Evolutionary conservation across 2,329 filamentous ascomycete species (phyloP).

Genomic region (Saccharata proteae): DNA sequence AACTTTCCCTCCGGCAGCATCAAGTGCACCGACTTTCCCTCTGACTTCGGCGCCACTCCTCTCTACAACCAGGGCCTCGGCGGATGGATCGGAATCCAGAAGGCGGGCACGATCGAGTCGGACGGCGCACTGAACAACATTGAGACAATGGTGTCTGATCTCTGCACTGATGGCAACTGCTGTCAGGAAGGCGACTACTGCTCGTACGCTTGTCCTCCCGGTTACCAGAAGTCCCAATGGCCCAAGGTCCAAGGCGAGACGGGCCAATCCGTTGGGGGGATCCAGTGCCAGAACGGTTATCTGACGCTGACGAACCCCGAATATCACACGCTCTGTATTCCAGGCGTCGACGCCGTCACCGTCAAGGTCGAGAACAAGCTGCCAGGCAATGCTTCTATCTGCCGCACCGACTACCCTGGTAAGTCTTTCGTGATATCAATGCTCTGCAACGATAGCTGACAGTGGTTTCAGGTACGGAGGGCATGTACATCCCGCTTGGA

Average conservation of each 20-base stretch:
- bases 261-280: slow-evolving; percentile 76
- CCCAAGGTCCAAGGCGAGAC: slow-evolving; percentile 63
- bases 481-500: slow-evolving; percentile 68
- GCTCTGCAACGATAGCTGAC: no score
- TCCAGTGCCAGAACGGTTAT: slow-evolving; percentile 68
- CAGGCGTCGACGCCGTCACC: slow-evolving; percentile 49
- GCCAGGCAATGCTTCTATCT: slow-evolving; percentile 52
- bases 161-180: slow-evolving; percentile 40
- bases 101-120: slow-evolving; percentile 22
- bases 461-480: slow-evolving; percentile 50
- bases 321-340: slow-evolving; percentile 60
- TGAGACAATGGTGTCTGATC: slow-evolving; percentile 51
- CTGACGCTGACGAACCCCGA: slow-evolving; percentile 62
- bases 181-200: slow-evolving; percentile 61
- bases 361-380: slow-evolving; percentile 69
- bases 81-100: slow-evolving; percentile 73
- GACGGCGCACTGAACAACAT: slow-evolving; percentile 40
- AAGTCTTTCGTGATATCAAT: slow-evolving; percentile 12
- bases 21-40: slow-evolving; percentile 65
- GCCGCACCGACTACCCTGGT: slow-evolving; percentile 95
- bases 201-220: slow-evolving; percentile 85
- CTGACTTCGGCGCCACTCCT: slow-evolving; percentile 64
- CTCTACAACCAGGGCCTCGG: slow-evolving; percentile 56
- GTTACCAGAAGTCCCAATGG: slow-evolving; percentile 90
- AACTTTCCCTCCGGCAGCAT: slow-evolving; percentile 56